Conservation (phyloP, 2,329 filamentous ascomycete species). For the Diatrype stigma region DNA sequence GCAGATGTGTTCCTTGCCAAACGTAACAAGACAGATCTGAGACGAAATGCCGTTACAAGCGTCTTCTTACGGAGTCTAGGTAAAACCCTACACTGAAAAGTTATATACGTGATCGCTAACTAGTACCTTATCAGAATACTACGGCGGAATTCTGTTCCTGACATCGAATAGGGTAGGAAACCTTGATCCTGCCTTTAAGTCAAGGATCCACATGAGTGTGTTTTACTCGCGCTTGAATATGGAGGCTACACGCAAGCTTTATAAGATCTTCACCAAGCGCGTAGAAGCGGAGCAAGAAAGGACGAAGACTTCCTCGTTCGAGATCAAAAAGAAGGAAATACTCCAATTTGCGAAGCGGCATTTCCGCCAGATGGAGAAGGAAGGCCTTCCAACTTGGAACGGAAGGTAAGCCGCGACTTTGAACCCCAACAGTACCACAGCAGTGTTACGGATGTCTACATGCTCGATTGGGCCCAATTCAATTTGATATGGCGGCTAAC, state of each 20-base stretch:
- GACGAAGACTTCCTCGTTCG: not conserved
- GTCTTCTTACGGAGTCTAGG: not conserved
- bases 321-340: constrained; percentile 9
- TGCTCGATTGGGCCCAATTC: too few species aligned
- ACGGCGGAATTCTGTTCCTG: not conserved
- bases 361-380: constrained; percentile 6
- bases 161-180: not conserved
- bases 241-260: constrained; percentile 1
- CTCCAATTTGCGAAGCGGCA: constrained; percentile 7
- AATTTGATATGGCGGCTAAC: not conserved
- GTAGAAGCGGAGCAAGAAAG: constrained; percentile 3
- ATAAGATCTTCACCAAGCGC: constrained; percentile 6
- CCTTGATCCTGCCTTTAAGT: constrained; percentile 10
- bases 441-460: too few species aligned
- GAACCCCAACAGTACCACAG: not conserved
- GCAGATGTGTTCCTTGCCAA: not conserved
- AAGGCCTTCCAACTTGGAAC: constrained; percentile 8
- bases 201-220: constrained; percentile 7
- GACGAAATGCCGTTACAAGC: not conserved
- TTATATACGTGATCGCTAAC: not conserved
- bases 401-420: constrained; percentile 5
- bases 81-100: not conserved
- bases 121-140: not conserved
- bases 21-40: not conserved
- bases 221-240: constrained; percentile 7